phyloP scores from a whole-genome alignment of 2,329 filamentous ascomycete genomes.

The Pestalotiopsis sp. region DNA sequence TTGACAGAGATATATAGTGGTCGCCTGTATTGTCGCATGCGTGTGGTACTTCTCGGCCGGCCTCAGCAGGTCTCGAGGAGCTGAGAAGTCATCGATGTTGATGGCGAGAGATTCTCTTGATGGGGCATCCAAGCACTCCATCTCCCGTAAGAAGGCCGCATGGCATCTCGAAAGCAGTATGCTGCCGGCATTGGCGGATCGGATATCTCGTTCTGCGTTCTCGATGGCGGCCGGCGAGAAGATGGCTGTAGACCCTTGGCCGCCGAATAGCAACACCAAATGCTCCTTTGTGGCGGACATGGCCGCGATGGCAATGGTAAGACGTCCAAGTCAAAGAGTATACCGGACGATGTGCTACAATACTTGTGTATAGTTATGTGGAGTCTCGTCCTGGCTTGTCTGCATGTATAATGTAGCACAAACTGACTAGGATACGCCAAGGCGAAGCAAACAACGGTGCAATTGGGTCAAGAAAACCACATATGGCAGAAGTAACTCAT shows the following conservation, averaged over 20 bases:
- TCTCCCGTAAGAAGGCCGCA: slow-evolving; percentile 7
- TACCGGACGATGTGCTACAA: neutral
- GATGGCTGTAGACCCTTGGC: slow-evolving; percentile 11
- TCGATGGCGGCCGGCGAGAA: slow-evolving; percentile 3
- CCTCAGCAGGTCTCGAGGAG: slow-evolving; percentile 7
- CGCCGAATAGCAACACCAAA: slow-evolving; percentile 7
- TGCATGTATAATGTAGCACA: neutral
- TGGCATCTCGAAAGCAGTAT: slow-evolving; percentile 11
- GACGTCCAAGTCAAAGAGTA: too few species aligned
- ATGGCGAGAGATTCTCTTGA: neutral
- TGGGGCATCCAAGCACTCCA: slow-evolving; percentile 1
- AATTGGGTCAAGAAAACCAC: neutral
- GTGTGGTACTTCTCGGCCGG: slow-evolving; percentile 9
- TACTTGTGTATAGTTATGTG: neutral
- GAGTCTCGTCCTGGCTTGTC: neutral
- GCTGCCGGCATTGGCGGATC: slow-evolving; percentile 1
- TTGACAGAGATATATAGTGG: slow-evolving; percentile 16
- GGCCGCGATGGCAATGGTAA: neutral
- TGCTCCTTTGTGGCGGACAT: neutral
- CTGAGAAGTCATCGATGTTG: neutral
- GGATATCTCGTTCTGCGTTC: slow-evolving; percentile 8
- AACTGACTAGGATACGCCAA: neutral
- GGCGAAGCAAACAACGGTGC: neutral
- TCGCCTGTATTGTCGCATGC: slow-evolving; percentile 14
- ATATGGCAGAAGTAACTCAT: neutral